phyloP scores from a whole-genome alignment of 495 filamentous ascomycete genomes.

The Neurospora sp. region DNA sequence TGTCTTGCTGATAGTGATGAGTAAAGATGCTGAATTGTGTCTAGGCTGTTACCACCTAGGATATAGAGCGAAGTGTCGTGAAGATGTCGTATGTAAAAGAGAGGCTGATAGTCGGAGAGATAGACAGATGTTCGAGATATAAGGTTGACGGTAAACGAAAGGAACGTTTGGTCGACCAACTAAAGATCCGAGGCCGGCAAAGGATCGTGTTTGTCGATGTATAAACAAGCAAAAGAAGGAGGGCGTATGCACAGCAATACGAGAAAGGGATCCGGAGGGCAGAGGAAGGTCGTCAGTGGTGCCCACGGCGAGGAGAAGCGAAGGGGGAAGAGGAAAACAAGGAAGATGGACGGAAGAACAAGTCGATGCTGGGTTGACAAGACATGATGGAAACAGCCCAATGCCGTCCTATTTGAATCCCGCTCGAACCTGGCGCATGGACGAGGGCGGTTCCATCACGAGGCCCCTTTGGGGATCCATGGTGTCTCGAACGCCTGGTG shows the following conservation, averaged over 20 bases:
- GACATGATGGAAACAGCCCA: slow-evolving; percentile 8
- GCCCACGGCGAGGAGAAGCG: not conserved
- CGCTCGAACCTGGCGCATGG: slow-evolving; percentile 8
- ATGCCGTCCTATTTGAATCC: slow-evolving; percentile 11
- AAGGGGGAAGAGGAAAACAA: slow-evolving; percentile 7
- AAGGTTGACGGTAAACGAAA: not conserved
- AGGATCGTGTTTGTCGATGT: not conserved
- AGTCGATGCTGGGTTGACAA: slow-evolving; percentile 6
- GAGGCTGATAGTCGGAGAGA: not conserved
- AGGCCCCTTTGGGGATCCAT: slow-evolving; percentile 2
- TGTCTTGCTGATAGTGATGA: not conserved
- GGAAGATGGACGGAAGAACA: slow-evolving; percentile 3
- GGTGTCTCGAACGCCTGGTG: slow-evolving; percentile 10
- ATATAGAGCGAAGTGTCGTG: not conserved
- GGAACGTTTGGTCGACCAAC: not conserved
- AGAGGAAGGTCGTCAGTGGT: not conserved
- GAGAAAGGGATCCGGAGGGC: slow-evolving; percentile 1
- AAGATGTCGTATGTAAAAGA: not conserved
- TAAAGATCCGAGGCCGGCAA: not conserved
- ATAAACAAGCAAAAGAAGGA: slow-evolving; percentile 4
- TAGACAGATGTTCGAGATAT: not conserved
- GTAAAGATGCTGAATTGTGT: not conserved
- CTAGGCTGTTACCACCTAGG: not conserved
- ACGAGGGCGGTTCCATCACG: slow-evolving; percentile 9
- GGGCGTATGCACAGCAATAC: slow-evolving; percentile 7